These are phyloP conservation scores for Paracoccidioides brasiliensis DNA, from an alignment of 2,329 filamentous ascomycete genomes.

Conservation along the genomic window DNA sequence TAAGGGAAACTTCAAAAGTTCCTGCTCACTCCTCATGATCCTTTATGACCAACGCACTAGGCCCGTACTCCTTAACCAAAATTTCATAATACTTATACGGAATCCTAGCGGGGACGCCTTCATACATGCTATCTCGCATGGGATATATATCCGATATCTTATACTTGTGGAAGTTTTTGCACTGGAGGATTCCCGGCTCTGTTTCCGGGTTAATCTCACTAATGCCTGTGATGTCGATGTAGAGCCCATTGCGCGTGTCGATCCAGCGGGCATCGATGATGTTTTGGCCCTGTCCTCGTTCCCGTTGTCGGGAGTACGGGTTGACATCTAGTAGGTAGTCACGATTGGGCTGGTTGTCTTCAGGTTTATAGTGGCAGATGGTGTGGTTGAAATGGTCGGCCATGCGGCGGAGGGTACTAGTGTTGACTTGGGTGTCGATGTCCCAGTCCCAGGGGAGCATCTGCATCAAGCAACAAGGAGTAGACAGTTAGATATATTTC, in stretches of 20 bases:
- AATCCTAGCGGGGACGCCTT: conserved; percentile 56
- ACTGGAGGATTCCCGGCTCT: conserved; percentile 56
- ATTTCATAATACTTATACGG: conserved; percentile 39
- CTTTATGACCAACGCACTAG: conserved; percentile 22
- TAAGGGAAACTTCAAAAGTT: neutral
- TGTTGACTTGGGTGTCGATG: conserved; percentile 65
- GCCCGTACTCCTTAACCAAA: conserved; percentile 28
- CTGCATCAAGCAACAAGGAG: conserved; percentile 16
- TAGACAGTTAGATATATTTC: neutral
- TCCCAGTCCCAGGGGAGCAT: conserved; percentile 79
- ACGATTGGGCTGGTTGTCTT: conserved; percentile 32
- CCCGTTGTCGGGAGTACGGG: conserved; percentile 50
- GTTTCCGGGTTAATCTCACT: conserved; percentile 50
- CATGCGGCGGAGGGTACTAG: conserved; percentile 52
- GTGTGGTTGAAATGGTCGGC: conserved; percentile 57
- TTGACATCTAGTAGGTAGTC: conserved; percentile 66
- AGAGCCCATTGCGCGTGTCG: conserved; percentile 61
- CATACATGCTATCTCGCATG: conserved; percentile 59
- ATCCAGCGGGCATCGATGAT: conserved; percentile 80
- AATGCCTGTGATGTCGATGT: conserved; percentile 70
- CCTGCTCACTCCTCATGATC: conserved; percentile 26
- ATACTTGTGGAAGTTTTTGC: conserved; percentile 70
- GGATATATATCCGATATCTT: conserved; percentile 60
- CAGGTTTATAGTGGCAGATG: conserved; percentile 34
- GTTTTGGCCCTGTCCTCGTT: conserved; percentile 55